phyloP scores from a whole-genome alignment of 176 grass and related monocot species.

The Carex littledalei region DNA sequence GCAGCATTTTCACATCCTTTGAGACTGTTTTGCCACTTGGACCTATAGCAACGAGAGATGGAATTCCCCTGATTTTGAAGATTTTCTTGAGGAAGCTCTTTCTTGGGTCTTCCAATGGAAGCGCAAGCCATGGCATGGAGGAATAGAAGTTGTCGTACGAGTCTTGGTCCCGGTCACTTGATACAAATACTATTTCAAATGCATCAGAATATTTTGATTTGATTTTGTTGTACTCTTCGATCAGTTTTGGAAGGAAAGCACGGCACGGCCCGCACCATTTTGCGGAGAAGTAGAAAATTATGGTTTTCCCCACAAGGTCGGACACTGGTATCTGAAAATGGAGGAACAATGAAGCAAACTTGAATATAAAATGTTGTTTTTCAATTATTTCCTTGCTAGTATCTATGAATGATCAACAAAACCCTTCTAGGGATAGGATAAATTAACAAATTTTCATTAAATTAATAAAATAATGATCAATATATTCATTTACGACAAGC shows the following conservation, averaged over 20 bases:
- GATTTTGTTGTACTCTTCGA: slow-evolving; percentile 75
- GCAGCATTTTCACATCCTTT: slow-evolving; percentile 33
- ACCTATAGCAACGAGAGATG: slow-evolving; percentile 61
- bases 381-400: too few species aligned
- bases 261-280: slow-evolving; percentile 64
- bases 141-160: slow-evolving; percentile 56
- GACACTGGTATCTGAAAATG: slow-evolving; percentile 55
- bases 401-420: not conserved
- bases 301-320: slow-evolving; percentile 73
- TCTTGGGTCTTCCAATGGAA: slow-evolving; percentile 62
- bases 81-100: slow-evolving; percentile 35
- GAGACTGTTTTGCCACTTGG: slow-evolving; percentile 51
- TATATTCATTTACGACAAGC: not conserved
- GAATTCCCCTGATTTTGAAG: slow-evolving; percentile 53
- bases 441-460: not conserved
- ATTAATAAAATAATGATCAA: not conserved
- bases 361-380: not conserved
- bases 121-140: slow-evolving; percentile 73
- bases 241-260: slow-evolving; percentile 66
- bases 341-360: not conserved
- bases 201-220: slow-evolving; percentile 57
- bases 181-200: slow-evolving; percentile 76
- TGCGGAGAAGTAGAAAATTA: slow-evolving; percentile 83
- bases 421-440: not conserved
- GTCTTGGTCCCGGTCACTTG: slow-evolving; percentile 53